Conservation (phyloP, 2,329 filamentous ascomycete species). For the Raffaelea ambrosiae region DNA sequence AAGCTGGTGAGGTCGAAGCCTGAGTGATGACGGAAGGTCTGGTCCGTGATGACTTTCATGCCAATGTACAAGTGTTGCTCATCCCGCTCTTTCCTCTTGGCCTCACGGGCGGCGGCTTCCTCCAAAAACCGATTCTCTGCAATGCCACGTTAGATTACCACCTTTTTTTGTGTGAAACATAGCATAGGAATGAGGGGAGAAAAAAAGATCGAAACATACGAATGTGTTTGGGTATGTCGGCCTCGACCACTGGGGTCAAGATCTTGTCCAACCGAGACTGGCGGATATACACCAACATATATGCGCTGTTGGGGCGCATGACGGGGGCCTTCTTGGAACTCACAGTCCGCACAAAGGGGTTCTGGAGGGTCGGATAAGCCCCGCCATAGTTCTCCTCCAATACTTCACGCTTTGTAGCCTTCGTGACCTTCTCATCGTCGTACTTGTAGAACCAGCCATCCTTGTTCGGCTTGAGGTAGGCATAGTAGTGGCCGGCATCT, state of each 20-base stretch:
- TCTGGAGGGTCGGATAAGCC: conserved; percentile 51
- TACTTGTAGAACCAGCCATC: conserved; percentile 95
- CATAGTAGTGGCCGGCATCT: conserved; percentile 97
- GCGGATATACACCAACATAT: conserved; percentile 97
- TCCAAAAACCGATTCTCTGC: conserved; percentile 67
- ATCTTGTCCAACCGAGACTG: conserved; percentile 79
- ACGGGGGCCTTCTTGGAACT: conserved; percentile 48
- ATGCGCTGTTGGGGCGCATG: conserved; percentile 72
- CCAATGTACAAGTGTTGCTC: conserved; percentile 91
- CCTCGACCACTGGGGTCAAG: conserved; percentile 63
- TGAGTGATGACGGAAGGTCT: conserved; percentile 72
- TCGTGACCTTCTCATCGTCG: conserved; percentile 95
- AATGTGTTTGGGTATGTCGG: conserved; percentile 75
- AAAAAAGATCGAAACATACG: conserved; percentile 38
- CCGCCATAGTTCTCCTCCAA: conserved; percentile 96
- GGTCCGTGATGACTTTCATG: conserved; percentile 71
- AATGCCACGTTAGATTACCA: conserved; percentile 3
- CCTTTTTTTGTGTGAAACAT: too few species aligned
- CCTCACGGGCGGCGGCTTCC: conserved; percentile 68
- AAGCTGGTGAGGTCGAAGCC: conserved; percentile 74
- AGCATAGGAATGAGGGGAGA: too few species aligned
- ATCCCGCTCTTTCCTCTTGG: conserved; percentile 77
- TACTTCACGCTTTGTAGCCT: conserved; percentile 82
- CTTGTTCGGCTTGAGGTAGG: conserved; percentile 87
- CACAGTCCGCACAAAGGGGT: conserved; percentile 35